Evolutionary conservation across 768 basidiomycete species (phyloP), one percentile per base, ranked within the genome.

Genomic region (Pisolithus sp.): DNA sequence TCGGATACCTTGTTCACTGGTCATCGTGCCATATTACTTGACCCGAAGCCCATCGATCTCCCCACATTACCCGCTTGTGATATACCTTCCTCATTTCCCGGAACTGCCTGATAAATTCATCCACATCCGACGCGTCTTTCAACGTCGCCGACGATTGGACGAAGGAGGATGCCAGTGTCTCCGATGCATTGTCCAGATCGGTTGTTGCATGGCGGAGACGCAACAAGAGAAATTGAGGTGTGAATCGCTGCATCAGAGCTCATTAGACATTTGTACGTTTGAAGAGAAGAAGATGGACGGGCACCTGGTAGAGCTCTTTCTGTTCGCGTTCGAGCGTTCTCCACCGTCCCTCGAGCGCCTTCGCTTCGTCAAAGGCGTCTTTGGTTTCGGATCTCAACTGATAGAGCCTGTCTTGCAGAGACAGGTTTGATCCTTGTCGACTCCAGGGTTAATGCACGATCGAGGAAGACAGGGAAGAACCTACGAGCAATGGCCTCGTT

Each of bases 11-110:
- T 43, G 24, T 38, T 53, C 38, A 64, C 21, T 49, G 45, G 18
- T 62, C 81, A 52, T 85, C 78, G 47, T 91, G 88, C 93, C 93
- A 96, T 26, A 78, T 76, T 7, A 97, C 92, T 58, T 91, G 85
- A 2, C 89, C 90, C 31, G 79, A 76, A 1, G 82, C 74, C 92
- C 94, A 97, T 58, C 85, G 76, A 63, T 93, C 89, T 17, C 83
- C 81, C 89, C 91, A 96, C 64, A 95, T 84, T 2, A 83, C 84
- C 17, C 94, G 77, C 69, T 95, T 96, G 67, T 98, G 94, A 68
- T 93, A 97, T n/a, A 78, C 76, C 70, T 91, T 94, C 57, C 95
- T 72, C 38, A 83, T 66, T 48, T 93, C 91, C 62, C 86, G 90
- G 72, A 94, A 96, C 59, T 91, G 83, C 59, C 75, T 83, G 48